Evolutionary conservation across 164 flowering plant genomes (phyloP), one percentile per base, ranked within the genome.

Genomic region (Umbellularia californica): DNA sequence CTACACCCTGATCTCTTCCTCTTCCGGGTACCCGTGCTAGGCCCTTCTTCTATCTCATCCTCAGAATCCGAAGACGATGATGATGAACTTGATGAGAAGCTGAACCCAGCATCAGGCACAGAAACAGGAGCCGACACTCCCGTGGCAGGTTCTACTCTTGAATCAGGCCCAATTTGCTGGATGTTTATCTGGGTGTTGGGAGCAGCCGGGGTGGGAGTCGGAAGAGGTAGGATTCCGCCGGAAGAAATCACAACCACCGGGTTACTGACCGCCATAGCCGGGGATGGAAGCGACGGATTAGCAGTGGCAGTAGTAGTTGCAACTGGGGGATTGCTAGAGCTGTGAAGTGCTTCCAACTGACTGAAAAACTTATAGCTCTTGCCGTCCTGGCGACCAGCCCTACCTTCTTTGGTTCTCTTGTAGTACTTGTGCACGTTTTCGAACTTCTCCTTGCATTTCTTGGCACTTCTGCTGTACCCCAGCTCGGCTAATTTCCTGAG

Each of bases 361-460:
- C 68, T 77, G 82, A 87, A 90, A 70, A 85, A 90, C 50, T 84
- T 80, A 74, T 90, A 90, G 78, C 79, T 83, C 70, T 90, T 90
- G 50, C 93, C 93, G 77, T 88, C 90, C 72, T 90, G 93, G 60
- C 93, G 88, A 0, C 91, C 91, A 15, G 86, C 91, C 25, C 90
- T 75, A 2, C 90, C 86, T 77, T 90, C 93, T 69, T 88, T 88
- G 9, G 93, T 90, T 33, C 90, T 62, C 81, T 90, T 90, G 85
- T 90, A 88, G 78, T 90, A 90, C 72, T 90, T 90, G 75, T 90
- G 88, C 1, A 90, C 89, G 85, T 90, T 90, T 65, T 90, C 93
- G 74, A 90, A 90, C 75, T 90, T 90, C 77, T 89, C 92, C 63
- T 85, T 89, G 83, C 93, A 89, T 79, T 89, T 89, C 82, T 85